Evolutionary conservation across 768 basidiomycete species (phyloP), one percentile per base, ranked within the genome.

Genomic region (Sarcodon aspratus): DNA sequence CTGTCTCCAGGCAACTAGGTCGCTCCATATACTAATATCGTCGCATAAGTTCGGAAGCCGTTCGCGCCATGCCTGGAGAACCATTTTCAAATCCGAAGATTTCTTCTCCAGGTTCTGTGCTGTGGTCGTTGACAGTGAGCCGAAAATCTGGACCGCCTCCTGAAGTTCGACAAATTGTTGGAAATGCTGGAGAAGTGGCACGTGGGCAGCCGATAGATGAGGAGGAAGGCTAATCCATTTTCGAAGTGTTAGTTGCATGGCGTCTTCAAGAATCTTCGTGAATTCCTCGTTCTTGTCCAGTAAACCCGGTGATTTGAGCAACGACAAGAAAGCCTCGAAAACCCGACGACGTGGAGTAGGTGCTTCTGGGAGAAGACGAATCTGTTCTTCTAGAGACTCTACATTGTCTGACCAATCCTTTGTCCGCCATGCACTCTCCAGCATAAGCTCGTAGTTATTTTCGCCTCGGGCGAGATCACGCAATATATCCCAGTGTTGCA

Each of bases 91-190:
- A 61, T 99, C 96, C 1, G 82, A 82, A 0, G 94, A 95, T 56
- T 94, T 90, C 69, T 91, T 87, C 65, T 98, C 95, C 52, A 98
- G 69, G 60, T 97, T 99, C 60, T 75, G 73, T 0, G 84, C 83
- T 48, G 73, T 96, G 4, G 96, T 98, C 48, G 79, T 77, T 0
- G 87, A 82, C 17, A 99, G 73, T 11, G 86, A 91, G 10, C 85
- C 85, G 57, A 98, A 98, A 27, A 99, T 96, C 53, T 89, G 85
- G 40, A 88, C 85, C 12, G 96, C 92, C 66, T 99, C 96, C 59
- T 91, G 87, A 5, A 99, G 75, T 65, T 99, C 96, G 36, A 99
- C 94, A 56, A 96, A 96, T 63, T 98, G 96, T 63, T 99, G 96
- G 72, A 98, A 99, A 63, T 96, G 88, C 62, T 98, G 94, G 32